Base-by-base conservation (phyloP, 805 yeast genomes). In the Cyberlindnera nakhonratchasimensis region DNA sequence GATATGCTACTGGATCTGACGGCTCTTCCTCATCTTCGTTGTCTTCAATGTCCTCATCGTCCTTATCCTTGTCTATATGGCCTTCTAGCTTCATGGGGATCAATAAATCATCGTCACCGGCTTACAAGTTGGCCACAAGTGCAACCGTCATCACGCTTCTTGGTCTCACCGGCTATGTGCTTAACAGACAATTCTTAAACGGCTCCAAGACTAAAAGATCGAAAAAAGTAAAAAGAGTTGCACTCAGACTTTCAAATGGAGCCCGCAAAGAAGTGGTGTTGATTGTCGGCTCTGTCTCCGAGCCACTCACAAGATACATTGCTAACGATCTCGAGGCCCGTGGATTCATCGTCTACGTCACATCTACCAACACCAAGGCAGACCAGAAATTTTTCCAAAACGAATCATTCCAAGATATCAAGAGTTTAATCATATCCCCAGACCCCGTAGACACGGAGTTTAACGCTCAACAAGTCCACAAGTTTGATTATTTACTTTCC, bases 331-430 rank as follows among this genome's bases (percentile, higher is more conserved):
- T 87, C 48, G 89, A 86, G 49, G 73, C 74, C 34, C 68, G 95
- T 40, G 95, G 96, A 1, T 86, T 84, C 57, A 82, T 88, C 24
- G 89, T 88, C 3, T 87, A 82, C 58, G 70, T 87, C 48, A 80
- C 95, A 0, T 62, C 67, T 1, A 59, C 72, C 1, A 65, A 65
- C 29, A 55, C 63, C 10, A 57, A 58, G 23, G 50, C 53, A 1
- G 63, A 60, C 25, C 58, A 69, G 33, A 66, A 63, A 50, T 72
- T 72, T 40, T 66, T 79, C 36, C 75, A 73, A 46, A 74, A 67
- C 46, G 86, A 84, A 44, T 72, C 80, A 34, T 77, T 82, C 13
- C 74, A 76, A 19, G 95, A 87, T 58, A 74, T 86, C 42, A 76
- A 84, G 50, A 79, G 85, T 32, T 65, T 88, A 41, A 72, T 77